Conservation (phyloP, 345 rosid species). For the Excoecaria agallocha region DNA sequence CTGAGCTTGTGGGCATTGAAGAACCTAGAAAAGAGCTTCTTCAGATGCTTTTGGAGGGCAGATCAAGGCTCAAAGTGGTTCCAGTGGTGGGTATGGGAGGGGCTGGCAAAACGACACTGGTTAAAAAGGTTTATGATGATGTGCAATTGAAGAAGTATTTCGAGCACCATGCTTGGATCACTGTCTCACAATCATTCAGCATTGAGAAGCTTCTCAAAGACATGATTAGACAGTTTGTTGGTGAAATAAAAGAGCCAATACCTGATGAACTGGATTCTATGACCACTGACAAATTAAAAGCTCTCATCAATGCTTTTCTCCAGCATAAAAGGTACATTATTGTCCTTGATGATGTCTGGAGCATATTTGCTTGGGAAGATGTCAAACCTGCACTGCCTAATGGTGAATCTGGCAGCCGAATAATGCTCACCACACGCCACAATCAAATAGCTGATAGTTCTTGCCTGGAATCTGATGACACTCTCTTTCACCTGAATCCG, state of each 20-base stretch:
- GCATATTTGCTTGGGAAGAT: not conserved
- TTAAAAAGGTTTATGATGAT: conserved; percentile 13
- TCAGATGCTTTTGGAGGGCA: conserved; percentile 7
- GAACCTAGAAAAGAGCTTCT: conserved; percentile 18
- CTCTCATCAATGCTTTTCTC: not conserved
- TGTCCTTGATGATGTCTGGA: not conserved
- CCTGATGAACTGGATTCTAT: not conserved
- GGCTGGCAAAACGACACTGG: conserved; percentile 21
- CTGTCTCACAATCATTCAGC: not conserved
- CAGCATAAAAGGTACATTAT: not conserved
- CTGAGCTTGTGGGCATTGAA: conserved; percentile 34
- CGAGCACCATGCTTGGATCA: not conserved
- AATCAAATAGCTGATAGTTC: not conserved
- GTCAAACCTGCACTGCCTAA: not conserved
- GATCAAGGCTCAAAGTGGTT: not conserved
- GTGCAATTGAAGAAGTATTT: conserved; percentile 10
- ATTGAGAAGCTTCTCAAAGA: not conserved
- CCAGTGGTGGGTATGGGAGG: conserved; percentile 32
- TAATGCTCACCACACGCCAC: not conserved
- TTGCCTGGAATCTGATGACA: conserved; percentile 21
- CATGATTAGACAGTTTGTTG: not conserved
- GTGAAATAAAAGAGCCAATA: not conserved
- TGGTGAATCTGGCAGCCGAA: not conserved
- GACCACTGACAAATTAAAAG: not conserved
- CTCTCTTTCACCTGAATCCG: conserved; percentile 30